Percentiles rank a stretch among this genome's conserved stretches.
Evolutionary conservation across 352 stramenopile species (phyloP).

Genomic region (Salisapilia sapeloensis): DNA sequence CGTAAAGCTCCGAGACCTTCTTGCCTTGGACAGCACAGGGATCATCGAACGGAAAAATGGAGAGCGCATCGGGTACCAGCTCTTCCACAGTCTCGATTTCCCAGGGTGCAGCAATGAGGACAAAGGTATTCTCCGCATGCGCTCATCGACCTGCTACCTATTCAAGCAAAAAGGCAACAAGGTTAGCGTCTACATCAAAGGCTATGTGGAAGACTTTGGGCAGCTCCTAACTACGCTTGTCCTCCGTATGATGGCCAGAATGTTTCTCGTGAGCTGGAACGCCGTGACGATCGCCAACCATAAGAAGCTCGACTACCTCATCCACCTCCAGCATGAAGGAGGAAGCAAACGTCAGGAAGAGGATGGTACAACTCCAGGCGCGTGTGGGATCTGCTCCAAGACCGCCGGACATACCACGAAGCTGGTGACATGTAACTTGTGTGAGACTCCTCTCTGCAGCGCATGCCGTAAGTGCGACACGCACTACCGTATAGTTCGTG

Average conservation of each 20-base stretch:
- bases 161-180: constrained; percentile 14
- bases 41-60: constrained; percentile 9
- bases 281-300: constrained; percentile 18
- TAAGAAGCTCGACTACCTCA: constrained; percentile 31
- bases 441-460: too few species aligned
- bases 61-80: constrained; percentile 13
- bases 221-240: constrained; percentile 15
- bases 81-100: constrained; percentile 13
- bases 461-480: too few species aligned
- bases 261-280: constrained; percentile 28
- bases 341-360: too few species aligned
- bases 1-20: constrained; percentile 9
- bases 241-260: constrained; percentile 17
- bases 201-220: constrained; percentile 18
- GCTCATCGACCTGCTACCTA: constrained; percentile 4
- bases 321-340: too few species aligned
- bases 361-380: too few species aligned
- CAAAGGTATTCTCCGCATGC: not conserved
- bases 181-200: constrained; percentile 19
- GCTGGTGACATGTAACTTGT: too few species aligned
- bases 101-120: constrained; percentile 2
- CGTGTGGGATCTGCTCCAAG: too few species aligned
- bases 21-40: constrained; percentile 15
- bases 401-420: too few species aligned
- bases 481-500: too few species aligned